Conservation (phyloP, 208 protist species). For the Crithidia fasciculata region DNA sequence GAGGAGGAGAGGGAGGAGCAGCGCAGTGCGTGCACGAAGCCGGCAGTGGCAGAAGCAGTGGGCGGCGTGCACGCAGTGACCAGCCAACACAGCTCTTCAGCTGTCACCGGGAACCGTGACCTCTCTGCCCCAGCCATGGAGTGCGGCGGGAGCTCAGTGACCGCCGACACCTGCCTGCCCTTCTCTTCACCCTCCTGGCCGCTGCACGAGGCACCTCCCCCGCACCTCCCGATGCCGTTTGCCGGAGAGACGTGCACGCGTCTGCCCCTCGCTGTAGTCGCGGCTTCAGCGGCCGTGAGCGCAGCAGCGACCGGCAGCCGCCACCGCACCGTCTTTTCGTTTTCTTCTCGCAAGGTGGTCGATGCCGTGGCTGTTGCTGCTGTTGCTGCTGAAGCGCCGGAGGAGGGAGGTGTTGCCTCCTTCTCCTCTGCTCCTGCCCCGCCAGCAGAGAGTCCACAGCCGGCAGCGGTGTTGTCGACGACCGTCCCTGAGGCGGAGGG, state of each 20-base stretch:
- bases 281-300: neutral
- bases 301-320: neutral
- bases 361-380: neutral
- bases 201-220: neutral
- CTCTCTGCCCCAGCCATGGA: too few species aligned
- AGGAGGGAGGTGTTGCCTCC: neutral
- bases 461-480: too few species aligned
- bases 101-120: too few species aligned
- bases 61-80: neutral
- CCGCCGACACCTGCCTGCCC: neutral
- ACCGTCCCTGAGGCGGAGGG: neutral
- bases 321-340: conserved; percentile 32
- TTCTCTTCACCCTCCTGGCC: conserved; percentile 3
- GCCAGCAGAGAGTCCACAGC: too few species aligned
- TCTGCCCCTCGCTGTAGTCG: neutral
- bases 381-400: neutral
- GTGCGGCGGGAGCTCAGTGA: neutral
- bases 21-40: too few species aligned
- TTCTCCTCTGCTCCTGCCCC: too few species aligned
- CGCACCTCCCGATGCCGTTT: neutral
- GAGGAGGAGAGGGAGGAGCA: conserved; percentile 15
- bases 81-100: too few species aligned
- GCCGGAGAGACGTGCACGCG: neutral
- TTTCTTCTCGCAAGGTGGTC: conserved; percentile 12
- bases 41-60: neutral